Evolutionary conservation across 2,329 filamentous ascomycete species (phyloP).

Genomic region (Diaporthe capsici): DNA sequence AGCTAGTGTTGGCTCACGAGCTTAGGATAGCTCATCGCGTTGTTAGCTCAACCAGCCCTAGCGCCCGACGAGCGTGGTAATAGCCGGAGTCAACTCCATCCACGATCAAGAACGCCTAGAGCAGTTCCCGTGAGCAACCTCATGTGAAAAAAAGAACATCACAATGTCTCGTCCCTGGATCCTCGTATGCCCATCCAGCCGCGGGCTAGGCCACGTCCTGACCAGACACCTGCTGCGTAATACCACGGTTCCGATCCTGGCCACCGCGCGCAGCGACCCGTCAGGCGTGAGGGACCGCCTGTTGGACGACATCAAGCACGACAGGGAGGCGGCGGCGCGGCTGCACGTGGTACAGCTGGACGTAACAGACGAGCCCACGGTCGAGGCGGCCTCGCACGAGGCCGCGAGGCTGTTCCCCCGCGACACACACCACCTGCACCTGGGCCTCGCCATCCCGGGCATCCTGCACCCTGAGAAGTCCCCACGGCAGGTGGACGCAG

Average conservation of each 20-base stretch:
- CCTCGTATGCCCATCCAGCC: slow-evolving; percentile 61
- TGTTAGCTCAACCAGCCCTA: not conserved
- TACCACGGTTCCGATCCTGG: slow-evolving; percentile 64
- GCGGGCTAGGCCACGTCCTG: slow-evolving; percentile 65
- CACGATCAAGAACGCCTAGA: not conserved
- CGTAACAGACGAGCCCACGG: slow-evolving; percentile 72
- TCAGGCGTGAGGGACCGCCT: slow-evolving; percentile 52
- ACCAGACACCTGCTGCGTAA: slow-evolving; percentile 63
- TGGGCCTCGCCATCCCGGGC: slow-evolving; percentile 79
- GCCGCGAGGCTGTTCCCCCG: slow-evolving; percentile 68
- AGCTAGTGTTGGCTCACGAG: not conserved
- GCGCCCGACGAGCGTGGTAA: not conserved
- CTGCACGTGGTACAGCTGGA: slow-evolving; percentile 59
- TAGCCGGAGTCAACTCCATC: not conserved
- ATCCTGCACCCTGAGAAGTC: slow-evolving; percentile 81
- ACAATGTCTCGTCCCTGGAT: slow-evolving; percentile 65
- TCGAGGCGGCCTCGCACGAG: slow-evolving; percentile 67
- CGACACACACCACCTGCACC: slow-evolving; percentile 71
- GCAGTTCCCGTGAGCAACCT: not conserved
- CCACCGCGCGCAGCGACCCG: slow-evolving; percentile 57
- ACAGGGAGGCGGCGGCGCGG: slow-evolving; percentile 48
- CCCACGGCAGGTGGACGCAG: slow-evolving; percentile 73
- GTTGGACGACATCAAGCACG: slow-evolving; percentile 48
- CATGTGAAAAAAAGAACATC: not conserved
- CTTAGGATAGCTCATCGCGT: not conserved